Conservation (phyloP, 2,329 filamentous ascomycete species). For the Xylaria arbuscula region DNA sequence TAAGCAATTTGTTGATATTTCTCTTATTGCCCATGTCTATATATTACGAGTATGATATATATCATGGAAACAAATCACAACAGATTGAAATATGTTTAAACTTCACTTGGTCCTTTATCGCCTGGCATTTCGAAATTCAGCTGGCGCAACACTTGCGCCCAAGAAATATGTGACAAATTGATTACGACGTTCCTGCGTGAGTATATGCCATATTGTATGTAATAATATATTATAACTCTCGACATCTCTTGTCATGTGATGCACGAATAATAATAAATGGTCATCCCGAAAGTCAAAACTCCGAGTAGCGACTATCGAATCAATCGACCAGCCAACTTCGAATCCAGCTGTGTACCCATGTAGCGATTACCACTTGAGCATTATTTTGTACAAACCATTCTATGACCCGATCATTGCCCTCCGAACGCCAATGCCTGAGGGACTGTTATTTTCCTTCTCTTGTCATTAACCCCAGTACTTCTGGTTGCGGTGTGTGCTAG, state of each 20-base stretch:
- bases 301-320: conserved; percentile 34
- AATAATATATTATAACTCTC: conserved; percentile 24
- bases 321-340: conserved; percentile 33
- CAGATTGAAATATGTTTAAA: not conserved
- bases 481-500: not conserved
- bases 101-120: not conserved
- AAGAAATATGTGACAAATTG: not conserved
- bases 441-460: not conserved
- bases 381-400: conserved; percentile 20
- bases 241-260: conserved; percentile 15
- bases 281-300: conserved; percentile 23
- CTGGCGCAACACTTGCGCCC: not conserved
- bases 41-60: not conserved
- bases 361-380: conserved; percentile 15
- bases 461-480: conserved; percentile 19
- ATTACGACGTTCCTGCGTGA: conserved; percentile 1
- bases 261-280: conserved; percentile 16
- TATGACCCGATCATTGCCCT: conserved; percentile 16
- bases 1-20: not conserved
- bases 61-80: not conserved
- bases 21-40: not conserved
- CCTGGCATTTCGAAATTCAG: not conserved
- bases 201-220: conserved; percentile 17
- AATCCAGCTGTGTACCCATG: conserved; percentile 30
- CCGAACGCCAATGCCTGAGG: conserved; percentile 24